Conservation (phyloP, 371 early-diverging fungal species). For the Mortierella polycephala region DNA sequence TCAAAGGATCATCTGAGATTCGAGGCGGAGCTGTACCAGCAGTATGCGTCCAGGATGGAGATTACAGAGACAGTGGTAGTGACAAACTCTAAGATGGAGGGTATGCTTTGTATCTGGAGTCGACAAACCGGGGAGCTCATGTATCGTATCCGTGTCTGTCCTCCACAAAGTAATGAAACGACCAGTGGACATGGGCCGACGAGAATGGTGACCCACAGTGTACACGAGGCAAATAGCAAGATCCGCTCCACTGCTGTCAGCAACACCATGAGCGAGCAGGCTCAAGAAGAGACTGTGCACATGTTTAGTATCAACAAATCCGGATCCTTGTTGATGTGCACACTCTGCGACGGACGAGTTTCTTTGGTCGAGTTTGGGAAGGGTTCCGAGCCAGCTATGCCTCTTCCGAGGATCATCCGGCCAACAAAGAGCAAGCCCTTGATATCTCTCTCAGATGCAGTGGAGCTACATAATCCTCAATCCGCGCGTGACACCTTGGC, state of each 20-base stretch:
- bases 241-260: not conserved
- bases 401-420: not conserved
- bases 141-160: conserved; percentile 25
- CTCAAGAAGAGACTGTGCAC: conserved; percentile 8
- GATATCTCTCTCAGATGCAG: not conserved
- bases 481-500: conserved; percentile 2
- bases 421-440: not conserved
- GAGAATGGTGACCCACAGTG: not conserved
- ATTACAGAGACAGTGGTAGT: conserved; percentile 31
- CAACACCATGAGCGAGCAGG: not conserved
- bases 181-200: no score
- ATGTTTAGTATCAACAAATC: conserved; percentile 29
- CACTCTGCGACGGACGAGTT: conserved; percentile 36
- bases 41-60: conserved; percentile 26
- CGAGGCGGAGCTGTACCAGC: conserved; percentile 25
- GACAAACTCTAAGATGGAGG: conserved; percentile 34
- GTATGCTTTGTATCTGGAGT: conserved; percentile 39
- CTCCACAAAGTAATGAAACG: not conserved
- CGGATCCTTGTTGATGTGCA: conserved; percentile 36
- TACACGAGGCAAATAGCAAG: conserved; percentile 1
- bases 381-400: not conserved
- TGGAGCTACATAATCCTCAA: not conserved
- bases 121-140: conserved; percentile 16
- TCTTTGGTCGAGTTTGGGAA: conserved; percentile 31
- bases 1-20: conserved; percentile 29